Evolutionary conservation across 768 basidiomycete species (phyloP), one percentile per base, ranked within the genome.

Genomic region (Hericium coralloides): DNA sequence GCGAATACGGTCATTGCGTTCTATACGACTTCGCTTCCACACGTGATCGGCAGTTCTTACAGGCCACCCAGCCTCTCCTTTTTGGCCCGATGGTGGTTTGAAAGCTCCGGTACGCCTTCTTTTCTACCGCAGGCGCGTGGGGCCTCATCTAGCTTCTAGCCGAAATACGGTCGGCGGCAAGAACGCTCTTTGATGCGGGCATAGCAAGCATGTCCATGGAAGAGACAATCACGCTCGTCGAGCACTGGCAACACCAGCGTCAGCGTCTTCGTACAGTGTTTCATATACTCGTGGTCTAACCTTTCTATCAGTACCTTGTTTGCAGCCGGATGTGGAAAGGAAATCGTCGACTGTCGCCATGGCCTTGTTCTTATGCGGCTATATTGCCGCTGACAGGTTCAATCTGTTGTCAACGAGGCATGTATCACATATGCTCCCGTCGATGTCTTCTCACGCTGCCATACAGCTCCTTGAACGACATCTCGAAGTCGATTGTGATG

Each of bases 311-410:
- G 85, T 86, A 5, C 85, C 85, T 2, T 79, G 75, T 52, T 68
- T 84, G 45, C 84, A 83, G 63, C 78, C 84, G 1, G 75, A 81
- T 39, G 77, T 77, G 0, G 78, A 86, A 49, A 81, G 78, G 55
- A 81, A 88, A 61, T 77, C 79, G 0, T 68, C 74, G 1, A 76
- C 69, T 9, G 78, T 87, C 0, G 87, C 87, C 1, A 73, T 86
- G 23, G 85, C 92, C 0, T 71, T 98, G 4, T 85, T 90, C 53
- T 72, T 98, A 23, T 84, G 91, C 41, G 94, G 94, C 0, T 85
- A 85, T 60, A 78, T 95, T 55, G 89, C 94, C 3, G 73, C 84
- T 26, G 87, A 91, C 64, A 87, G 88, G 63, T 89, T 89, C 64
- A 84, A 78, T 57, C 70, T 92, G 2, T 74, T 98, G 25, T 82